Conservation (phyloP, 108 stramenopile species). For the Ochromonas danica region DNA sequence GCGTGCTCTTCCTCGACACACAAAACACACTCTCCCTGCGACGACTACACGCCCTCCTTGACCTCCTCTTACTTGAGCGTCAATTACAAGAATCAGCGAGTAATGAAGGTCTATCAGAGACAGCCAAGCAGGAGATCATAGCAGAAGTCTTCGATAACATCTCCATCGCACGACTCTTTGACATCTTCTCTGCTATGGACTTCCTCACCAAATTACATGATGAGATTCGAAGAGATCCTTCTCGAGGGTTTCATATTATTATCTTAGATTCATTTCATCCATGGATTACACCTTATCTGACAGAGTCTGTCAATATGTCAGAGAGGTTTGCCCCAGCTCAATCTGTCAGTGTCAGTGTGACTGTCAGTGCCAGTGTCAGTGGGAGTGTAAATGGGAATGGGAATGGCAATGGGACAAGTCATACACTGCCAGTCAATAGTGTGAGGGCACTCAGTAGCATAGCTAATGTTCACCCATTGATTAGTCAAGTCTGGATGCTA, state of each 20-base stretch:
- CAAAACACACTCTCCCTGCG: conserved; percentile 9
- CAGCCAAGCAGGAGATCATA: conserved; percentile 14
- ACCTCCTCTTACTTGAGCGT: conserved; percentile 14
- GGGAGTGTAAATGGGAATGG: too few relatives aligned
- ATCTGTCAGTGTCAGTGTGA: conserved; percentile 1
- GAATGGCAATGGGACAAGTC: conserved; percentile 9
- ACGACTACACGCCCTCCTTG: conserved; percentile 9
- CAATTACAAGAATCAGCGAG: conserved; percentile 15
- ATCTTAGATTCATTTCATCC: conserved; percentile 6
- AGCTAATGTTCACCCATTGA: conserved; percentile 15
- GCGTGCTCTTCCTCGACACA: conserved; percentile 13
- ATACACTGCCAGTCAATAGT: conserved; percentile 16
- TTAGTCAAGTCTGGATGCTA: conserved; percentile 15
- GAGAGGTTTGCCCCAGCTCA: conserved; percentile 13
- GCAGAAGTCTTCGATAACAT: too few relatives aligned
- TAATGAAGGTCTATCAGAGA: conserved; percentile 10
- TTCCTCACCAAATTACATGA: conserved; percentile 16
- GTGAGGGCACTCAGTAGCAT: conserved; percentile 9
- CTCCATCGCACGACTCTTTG: conserved; percentile 2
- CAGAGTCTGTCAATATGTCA: conserved; percentile 15
- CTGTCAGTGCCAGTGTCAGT: neutral
- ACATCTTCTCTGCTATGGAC: conserved; percentile 5
- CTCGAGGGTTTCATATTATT: conserved; percentile 10
- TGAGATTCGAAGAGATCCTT: conserved; percentile 15
- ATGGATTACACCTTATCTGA: conserved; percentile 16